These are phyloP conservation scores for Phialophora tarda DNA, from an alignment of 2,329 filamentous ascomycete species.

Conservation along the genomic window DNA sequence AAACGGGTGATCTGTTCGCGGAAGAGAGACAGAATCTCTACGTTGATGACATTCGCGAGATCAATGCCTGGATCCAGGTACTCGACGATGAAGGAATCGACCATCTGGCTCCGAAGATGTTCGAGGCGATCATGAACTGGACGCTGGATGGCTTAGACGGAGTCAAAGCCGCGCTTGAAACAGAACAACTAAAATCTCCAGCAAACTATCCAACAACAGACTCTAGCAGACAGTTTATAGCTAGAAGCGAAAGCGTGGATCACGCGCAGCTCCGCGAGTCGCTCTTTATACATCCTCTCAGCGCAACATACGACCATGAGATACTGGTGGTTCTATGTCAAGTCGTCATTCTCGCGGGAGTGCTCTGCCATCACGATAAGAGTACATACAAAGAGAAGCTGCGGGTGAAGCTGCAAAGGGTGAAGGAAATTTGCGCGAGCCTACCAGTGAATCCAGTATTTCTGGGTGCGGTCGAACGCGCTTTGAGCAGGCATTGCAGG, in stretches of 20 bases:
- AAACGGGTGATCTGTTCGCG: slow-evolving; percentile 72
- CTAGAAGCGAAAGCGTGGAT: slow-evolving; percentile 46
- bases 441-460: slow-evolving; percentile 22
- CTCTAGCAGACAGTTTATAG: neutral
- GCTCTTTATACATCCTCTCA: slow-evolving; percentile 53
- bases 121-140: slow-evolving; percentile 52
- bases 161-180: slow-evolving; percentile 12
- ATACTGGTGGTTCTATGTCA: slow-evolving; percentile 61
- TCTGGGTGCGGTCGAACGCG: slow-evolving; percentile 38
- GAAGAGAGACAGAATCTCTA: slow-evolving; percentile 96
- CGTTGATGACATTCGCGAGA: slow-evolving; percentile 78
- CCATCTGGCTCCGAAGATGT: slow-evolving; percentile 4
- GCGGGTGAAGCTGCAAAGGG: slow-evolving; percentile 38
- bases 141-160: slow-evolving; percentile 54
- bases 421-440: slow-evolving; percentile 40
- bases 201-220: neutral
- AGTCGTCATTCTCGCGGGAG: slow-evolving; percentile 47
- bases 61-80: slow-evolving; percentile 68
- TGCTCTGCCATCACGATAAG: slow-evolving; percentile 41
- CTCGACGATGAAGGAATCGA: slow-evolving; percentile 44
- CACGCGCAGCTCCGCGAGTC: slow-evolving; percentile 59
- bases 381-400: neutral
- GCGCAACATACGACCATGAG: slow-evolving; percentile 72
- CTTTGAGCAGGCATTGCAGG: slow-evolving; percentile 40
- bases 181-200: neutral